Conservation (phyloP, 148 eudicot genomes). For the Rhododendron kiyosumense region DNA sequence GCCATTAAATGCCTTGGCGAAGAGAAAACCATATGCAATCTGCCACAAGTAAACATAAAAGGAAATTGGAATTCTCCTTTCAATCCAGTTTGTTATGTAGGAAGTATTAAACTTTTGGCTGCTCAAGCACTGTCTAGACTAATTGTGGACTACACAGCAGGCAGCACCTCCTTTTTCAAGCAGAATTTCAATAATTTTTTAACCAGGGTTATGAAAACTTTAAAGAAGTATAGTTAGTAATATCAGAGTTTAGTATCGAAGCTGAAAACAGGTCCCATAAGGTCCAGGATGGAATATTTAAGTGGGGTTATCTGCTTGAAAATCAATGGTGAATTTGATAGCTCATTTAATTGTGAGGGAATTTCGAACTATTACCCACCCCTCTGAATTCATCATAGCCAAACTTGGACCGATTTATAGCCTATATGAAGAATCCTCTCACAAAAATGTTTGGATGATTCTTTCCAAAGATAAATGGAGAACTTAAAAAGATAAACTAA, state of each 20-base stretch:
- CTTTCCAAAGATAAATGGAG: neutral
- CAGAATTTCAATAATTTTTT: neutral
- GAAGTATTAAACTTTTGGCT: neutral
- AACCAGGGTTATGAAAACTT: neutral
- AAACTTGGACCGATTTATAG: neutral
- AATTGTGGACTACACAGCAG: neutral
- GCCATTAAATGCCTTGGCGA: conserved; percentile 86
- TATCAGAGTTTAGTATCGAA: neutral
- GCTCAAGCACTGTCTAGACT: neutral
- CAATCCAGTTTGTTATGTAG: neutral
- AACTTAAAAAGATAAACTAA: neutral
- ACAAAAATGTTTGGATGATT: neutral
- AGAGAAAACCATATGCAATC: conserved; percentile 91
- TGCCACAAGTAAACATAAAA: conserved; percentile 6
- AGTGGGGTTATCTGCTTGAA: neutral
- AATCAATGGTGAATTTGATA: neutral
- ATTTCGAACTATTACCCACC: neutral
- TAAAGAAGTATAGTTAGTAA: neutral
- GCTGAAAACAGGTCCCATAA: neutral
- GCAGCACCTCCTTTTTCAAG: neutral
- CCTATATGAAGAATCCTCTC: neutral
- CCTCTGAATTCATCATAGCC: neutral
- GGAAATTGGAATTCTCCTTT: neutral
- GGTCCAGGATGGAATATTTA: neutral
- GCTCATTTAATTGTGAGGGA: neutral